phyloP scores from a whole-genome alignment of 345 rosid species.

The Jatropha curcas region DNA sequence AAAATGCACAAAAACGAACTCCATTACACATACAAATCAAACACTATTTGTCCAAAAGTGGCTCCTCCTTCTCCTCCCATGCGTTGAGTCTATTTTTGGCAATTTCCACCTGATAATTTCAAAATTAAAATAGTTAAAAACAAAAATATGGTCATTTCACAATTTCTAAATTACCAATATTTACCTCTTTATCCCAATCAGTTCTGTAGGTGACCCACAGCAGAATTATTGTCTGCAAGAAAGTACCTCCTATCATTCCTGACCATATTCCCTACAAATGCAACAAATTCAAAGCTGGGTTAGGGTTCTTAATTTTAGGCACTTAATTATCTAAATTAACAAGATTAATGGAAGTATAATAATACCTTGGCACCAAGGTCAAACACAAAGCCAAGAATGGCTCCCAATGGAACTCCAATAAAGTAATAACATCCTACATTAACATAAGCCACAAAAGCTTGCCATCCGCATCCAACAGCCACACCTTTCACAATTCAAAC shows the following conservation, averaged over 20 bases:
- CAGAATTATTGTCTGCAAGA: constrained; percentile 54
- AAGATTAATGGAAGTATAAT: neutral
- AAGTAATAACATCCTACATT: constrained; percentile 61
- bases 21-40: neutral
- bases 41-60: constrained; percentile 24
- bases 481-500: constrained; percentile 42
- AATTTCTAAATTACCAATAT: too few species aligned
- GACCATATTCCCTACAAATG: constrained; percentile 21
- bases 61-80: constrained; percentile 42
- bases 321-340: neutral
- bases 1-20: too few species aligned
- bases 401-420: constrained; percentile 50
- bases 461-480: constrained; percentile 85
- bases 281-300: neutral
- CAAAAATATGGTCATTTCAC: too few species aligned
- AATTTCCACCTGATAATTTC: constrained; percentile 42
- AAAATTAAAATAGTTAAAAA: too few species aligned
- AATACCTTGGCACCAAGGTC: constrained; percentile 52
- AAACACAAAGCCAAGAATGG: constrained; percentile 57
- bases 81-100: constrained; percentile 45
- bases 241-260: constrained; percentile 70
- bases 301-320: too few species aligned
- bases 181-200: constrained; percentile 66
- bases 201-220: constrained; percentile 46
- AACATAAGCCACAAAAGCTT: constrained; percentile 59